These are phyloP conservation scores for Pyrus communis DNA, from an alignment of 306 rosid genomes.

Conservation along the genomic window DNA sequence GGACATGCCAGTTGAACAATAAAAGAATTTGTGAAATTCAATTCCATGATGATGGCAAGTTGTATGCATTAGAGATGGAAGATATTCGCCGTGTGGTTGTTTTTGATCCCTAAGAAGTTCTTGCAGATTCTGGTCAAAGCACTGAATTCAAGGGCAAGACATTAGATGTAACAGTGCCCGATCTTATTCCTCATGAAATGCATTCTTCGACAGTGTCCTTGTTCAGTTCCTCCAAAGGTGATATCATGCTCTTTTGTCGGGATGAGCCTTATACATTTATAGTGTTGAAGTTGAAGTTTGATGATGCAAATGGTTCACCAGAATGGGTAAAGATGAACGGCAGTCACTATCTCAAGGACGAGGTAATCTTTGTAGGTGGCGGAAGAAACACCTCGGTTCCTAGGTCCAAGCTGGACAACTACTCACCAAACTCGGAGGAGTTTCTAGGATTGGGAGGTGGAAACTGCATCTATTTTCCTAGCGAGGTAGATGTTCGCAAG, in stretches of 20 bases:
- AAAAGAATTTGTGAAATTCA: too few species aligned
- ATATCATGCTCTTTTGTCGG: background rate
- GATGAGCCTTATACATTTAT: too few species aligned
- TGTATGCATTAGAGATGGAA: background rate
- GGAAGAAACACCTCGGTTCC: background rate
- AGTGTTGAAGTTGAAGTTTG: background rate
- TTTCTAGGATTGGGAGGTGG: too few species aligned
- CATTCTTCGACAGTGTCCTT: background rate
- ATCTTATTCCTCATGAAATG: background rate
- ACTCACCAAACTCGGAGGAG: background rate
- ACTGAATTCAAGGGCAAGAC: background rate
- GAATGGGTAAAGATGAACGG: background rate
- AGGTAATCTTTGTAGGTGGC: background rate
- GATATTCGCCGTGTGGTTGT: background rate
- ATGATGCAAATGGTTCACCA: background rate
- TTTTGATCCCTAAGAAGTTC: background rate
- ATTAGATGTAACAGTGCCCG: background rate
- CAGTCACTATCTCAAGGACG: background rate
- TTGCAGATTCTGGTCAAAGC: too few species aligned
- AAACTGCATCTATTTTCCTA: too few species aligned
- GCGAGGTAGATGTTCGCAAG: too few species aligned
- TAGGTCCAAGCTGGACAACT: background rate
- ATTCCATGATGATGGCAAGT: background rate
- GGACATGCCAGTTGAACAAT: background rate
- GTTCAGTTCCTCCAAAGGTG: background rate